A percentile compares a stretch with the other conserved stretches of the same genome.
These are phyloP conservation scores for Paramecium primaurelia DNA, from an alignment of 73 alveolate genomes.

Conservation along the genomic window DNA sequence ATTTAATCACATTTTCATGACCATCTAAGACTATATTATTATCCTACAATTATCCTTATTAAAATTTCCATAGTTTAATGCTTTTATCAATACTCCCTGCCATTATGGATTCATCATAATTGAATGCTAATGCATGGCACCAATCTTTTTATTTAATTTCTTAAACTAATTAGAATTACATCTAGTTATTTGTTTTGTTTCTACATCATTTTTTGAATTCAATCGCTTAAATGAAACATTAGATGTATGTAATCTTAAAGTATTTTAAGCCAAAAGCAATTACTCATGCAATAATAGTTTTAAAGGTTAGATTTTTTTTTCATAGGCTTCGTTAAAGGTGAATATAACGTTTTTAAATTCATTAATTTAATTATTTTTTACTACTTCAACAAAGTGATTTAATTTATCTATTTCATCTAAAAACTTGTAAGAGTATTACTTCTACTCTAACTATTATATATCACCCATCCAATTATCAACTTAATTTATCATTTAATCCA, in stretches of 20 bases:
- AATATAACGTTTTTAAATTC: not conserved
- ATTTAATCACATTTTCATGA: not conserved
- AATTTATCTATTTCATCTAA: not conserved
- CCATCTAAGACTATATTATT: not conserved
- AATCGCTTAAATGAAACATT: not conserved
- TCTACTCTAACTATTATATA: not conserved
- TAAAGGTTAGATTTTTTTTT: not conserved
- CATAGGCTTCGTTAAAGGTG: not conserved
- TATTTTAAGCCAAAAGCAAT: not conserved
- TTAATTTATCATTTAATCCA: not conserved
- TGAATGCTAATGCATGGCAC: not conserved
- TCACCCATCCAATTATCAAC: not conserved
- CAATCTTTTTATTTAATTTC: not conserved
- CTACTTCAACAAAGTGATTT: not conserved
- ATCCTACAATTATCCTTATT: not conserved
- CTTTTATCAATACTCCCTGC: not conserved
- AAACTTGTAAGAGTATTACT: not conserved
- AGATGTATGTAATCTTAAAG: not conserved
- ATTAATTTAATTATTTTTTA: not conserved
- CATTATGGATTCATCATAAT: not conserved
- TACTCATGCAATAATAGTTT: not conserved
- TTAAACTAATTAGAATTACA: not conserved
- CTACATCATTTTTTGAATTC: not conserved
- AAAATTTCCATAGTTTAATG: not conserved
- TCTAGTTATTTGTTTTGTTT: not conserved